Percentiles rank a stretch among this genome's conserved stretches.
These are phyloP conservation scores for Colletotrichum orchidophilum DNA, from an alignment of 2,329 filamentous ascomycete genomes.

Conservation along the genomic window DNA sequence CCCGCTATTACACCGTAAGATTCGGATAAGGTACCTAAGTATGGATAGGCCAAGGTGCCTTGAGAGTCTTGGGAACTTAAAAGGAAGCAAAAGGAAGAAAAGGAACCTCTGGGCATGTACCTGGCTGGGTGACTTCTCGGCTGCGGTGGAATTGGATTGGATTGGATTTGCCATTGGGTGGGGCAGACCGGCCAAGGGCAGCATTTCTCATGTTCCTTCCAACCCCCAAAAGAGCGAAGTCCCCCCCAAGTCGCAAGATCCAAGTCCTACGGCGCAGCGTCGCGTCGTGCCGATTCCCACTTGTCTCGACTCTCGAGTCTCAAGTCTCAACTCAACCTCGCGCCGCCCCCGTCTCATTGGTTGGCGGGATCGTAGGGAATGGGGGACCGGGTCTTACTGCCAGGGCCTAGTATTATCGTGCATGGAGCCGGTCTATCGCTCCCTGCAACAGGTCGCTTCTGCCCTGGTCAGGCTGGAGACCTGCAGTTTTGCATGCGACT, in stretches of 20 bases:
- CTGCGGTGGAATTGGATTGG: background rate
- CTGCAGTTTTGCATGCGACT: slow-evolving; percentile 16
- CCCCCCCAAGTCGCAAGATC: background rate
- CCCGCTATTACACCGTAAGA: background rate
- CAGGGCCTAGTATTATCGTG: slow-evolving; percentile 20
- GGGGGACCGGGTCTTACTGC: slow-evolving; percentile 6
- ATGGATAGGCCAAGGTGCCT: background rate
- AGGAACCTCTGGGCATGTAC: background rate
- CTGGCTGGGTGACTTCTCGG: background rate
- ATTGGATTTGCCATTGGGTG: no score
- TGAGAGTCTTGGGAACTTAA: background rate
- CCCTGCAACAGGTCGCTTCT: slow-evolving; percentile 11
- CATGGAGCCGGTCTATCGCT: slow-evolving; percentile 13
- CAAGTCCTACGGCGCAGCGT: background rate
- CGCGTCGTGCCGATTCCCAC: background rate
- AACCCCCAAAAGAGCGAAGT: background rate
- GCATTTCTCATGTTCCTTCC: background rate
- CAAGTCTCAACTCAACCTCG: slow-evolving; percentile 21
- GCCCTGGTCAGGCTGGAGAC: slow-evolving; percentile 12
- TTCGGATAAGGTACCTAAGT: background rate
- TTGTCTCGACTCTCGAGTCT: slow-evolving; percentile 24
- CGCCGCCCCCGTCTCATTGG: slow-evolving; percentile 5
- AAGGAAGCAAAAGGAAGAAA: background rate
- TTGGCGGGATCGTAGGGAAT: background rate
- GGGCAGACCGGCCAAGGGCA: background rate